These are phyloP conservation scores for Fistulifera pelliculosa DNA, from an alignment of 108 stramenopile genomes.

Conservation along the genomic window DNA sequence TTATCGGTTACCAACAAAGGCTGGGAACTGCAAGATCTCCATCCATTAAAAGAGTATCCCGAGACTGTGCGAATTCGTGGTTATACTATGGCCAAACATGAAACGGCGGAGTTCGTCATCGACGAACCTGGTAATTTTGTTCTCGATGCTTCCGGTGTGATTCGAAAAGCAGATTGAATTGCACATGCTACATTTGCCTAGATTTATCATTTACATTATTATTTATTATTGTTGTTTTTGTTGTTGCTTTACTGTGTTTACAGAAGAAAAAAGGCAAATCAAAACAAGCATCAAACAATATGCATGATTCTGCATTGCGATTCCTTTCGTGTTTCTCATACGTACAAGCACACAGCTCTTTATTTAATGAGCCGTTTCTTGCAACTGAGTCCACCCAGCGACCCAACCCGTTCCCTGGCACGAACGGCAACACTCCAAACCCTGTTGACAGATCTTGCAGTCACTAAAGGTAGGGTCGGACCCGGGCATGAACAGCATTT, in stretches of 20 bases:
- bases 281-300: background rate
- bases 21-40: conserved; percentile 58
- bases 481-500: conserved; percentile 9
- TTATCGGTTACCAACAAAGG: conserved; percentile 70
- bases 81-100: conserved; percentile 77
- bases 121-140: conserved; percentile 72
- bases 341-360: background rate
- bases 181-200: background rate
- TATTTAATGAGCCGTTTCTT: conserved; percentile 6
- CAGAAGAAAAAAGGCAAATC: background rate
- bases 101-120: conserved; percentile 59
- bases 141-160: conserved; percentile 53
- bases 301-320: background rate
- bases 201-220: background rate
- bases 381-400: conserved; percentile 16
- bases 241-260: background rate
- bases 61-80: conserved; percentile 79
- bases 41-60: conserved; percentile 45
- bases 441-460: conserved; percentile 18
- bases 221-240: background rate
- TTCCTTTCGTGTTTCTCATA: background rate
- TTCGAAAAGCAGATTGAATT: conserved; percentile 22
- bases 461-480: background rate
- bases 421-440: conserved; percentile 12
- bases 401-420: conserved; percentile 26